A percentile compares a stretch with the other conserved stretches of the same genome.
Conservation (phyloP, 2,329 filamentous ascomycete genomes). For the Periconia sp. region DNA sequence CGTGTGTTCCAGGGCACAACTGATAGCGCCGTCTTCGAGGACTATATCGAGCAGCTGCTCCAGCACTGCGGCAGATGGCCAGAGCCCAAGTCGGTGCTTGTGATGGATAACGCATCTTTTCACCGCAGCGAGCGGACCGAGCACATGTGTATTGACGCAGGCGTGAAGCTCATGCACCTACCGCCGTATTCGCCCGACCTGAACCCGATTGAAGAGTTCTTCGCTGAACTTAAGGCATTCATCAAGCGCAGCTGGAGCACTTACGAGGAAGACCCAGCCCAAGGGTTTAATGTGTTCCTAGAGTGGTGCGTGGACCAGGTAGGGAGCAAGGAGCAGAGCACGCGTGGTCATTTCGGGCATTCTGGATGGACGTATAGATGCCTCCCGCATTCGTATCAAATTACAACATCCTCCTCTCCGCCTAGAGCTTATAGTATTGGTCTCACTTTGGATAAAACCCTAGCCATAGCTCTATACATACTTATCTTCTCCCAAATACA, state of each 20-base stretch:
- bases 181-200: constrained; percentile 46
- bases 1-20: constrained; percentile 18
- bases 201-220: constrained; percentile 48
- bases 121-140: constrained; percentile 35
- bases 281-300: constrained; percentile 32
- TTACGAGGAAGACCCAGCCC: constrained; percentile 12
- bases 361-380: constrained; percentile 23
- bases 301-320: constrained; percentile 35
- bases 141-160: constrained; percentile 36
- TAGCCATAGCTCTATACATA: no score
- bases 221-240: constrained; percentile 44
- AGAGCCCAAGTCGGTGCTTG: constrained; percentile 42
- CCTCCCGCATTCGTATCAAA: no score
- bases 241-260: constrained; percentile 37
- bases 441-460: no score
- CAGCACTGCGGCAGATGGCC: constrained; percentile 38
- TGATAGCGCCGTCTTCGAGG: constrained; percentile 16
- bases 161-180: constrained; percentile 42
- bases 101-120: constrained; percentile 46
- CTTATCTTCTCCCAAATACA: no score
- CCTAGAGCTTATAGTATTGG: no score
- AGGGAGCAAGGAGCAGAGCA: constrained; percentile 26
- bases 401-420: no score
- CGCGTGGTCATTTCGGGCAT: constrained; percentile 35
- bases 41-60: constrained; percentile 39